Evolutionary conservation across 768 basidiomycete species (phyloP), one percentile per base, ranked within the genome.

Genomic region (Kwoniella newhampshirensis): DNA sequence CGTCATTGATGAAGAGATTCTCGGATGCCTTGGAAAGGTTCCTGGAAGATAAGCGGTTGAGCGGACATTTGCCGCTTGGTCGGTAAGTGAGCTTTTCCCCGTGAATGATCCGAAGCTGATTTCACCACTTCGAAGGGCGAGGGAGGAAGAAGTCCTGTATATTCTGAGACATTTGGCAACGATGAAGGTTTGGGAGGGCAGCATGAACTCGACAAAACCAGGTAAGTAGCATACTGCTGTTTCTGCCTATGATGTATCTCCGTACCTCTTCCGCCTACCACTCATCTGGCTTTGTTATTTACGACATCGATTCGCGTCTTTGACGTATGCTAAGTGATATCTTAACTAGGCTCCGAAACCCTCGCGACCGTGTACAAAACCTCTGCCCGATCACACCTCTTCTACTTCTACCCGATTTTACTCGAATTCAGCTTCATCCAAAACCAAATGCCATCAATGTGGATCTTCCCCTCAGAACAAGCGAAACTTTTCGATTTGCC

Each of bases 111-210:
- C 25, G 6, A 23, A 11, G n/a, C n/a, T n/a, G n/a, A n/a, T n/a
- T n/a, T 17, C 1, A 28, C 30, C 8, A 17, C 20, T 21, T 3
- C 12, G 26, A 27, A 92, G 92, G 52, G 83, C 85, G 0, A 82
- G 90, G 23, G 91, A 97, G 75, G 91, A 94, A 65, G 94, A 97
- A 66, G 71, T 98, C 13, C 73, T 93, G 1, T 94, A 92, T 69
- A 82, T 91, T 25, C 77, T 97, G 12, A 83, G 83, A 39, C 88
- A 89, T 60, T 78, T 97, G n/a, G 79, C 84, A 12, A 81, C 82
- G 32, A 78, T 92, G 20, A 80, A 30, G 9, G 43, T 58, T 1
- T 0, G 75, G 79, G 43, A 81, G 63, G 87, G 54, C 21, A 54
- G 45, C 21, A 27, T 60, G 23, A 40, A 4, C 11, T 36, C 41